Evolutionary conservation across 73 alveolate species (phyloP).

Genomic region (Blepharisma stoltei): DNA sequence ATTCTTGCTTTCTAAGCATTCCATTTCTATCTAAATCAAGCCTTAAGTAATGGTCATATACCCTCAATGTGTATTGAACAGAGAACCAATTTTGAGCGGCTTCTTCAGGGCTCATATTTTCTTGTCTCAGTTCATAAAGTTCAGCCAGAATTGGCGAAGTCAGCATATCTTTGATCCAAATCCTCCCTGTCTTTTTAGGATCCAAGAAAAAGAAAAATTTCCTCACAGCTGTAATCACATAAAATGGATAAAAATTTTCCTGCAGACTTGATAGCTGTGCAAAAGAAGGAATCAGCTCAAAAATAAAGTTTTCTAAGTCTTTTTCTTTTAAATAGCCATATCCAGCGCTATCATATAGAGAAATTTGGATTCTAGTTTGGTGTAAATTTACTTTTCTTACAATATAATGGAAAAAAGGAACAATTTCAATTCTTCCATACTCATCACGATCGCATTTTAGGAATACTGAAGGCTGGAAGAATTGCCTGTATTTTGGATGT

Average conservation of each 20-base stretch:
- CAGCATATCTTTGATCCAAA: slow-evolving; percentile 89
- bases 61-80: slow-evolving; percentile 73
- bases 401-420: slow-evolving; percentile 95
- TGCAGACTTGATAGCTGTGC: slow-evolving; percentile 62
- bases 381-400: slow-evolving; percentile 89
- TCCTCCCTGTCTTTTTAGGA: slow-evolving; percentile 85
- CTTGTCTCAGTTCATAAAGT: slow-evolving; percentile 81
- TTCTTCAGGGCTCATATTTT: slow-evolving; percentile 65
- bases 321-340: slow-evolving; percentile 44
- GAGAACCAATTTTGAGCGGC: slow-evolving; percentile 87
- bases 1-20: slow-evolving; percentile 84
- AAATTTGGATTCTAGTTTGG: slow-evolving; percentile 65
- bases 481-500: slow-evolving; percentile 77
- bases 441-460: slow-evolving; percentile 94
- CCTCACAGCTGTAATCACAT: slow-evolving; percentile 96
- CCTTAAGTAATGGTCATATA: slow-evolving; percentile 85
- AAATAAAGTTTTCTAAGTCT: slow-evolving; percentile 96
- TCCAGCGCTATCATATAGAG: slow-evolving; percentile 51
- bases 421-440: slow-evolving; percentile 94
- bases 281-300: slow-evolving; percentile 93
- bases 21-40: slow-evolving; percentile 94
- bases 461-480: slow-evolving; percentile 85
- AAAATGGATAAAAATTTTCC: slow-evolving; percentile 92
- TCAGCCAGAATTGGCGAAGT: slow-evolving; percentile 92
- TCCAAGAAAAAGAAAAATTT: slow-evolving; percentile 94